Percentiles rank a stretch among this genome's conserved stretches.
Evolutionary conservation across 2,329 filamentous ascomycete species (phyloP).

Genomic region (Cercospora canescens): DNA sequence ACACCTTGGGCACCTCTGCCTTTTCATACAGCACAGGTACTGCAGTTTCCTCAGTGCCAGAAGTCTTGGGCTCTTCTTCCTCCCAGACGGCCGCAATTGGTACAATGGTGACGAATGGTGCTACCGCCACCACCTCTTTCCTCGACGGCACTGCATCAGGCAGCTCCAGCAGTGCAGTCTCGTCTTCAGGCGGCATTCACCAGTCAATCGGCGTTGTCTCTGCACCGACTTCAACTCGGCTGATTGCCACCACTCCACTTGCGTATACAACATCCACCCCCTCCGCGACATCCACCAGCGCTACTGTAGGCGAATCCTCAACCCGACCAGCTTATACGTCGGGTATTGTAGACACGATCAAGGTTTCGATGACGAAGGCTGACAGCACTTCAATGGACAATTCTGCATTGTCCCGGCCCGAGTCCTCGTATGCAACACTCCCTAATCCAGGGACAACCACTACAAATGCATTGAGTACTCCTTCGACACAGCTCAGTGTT

Average conservation of each 20-base stretch:
- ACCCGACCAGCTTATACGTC: neutral
- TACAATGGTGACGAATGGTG: neutral
- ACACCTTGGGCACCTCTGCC: neutral
- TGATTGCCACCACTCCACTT: neutral
- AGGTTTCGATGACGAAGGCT: neutral
- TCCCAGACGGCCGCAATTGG: neutral
- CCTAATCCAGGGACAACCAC: neutral
- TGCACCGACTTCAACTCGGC: neutral
- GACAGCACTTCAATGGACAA: neutral
- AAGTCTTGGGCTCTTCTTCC: neutral
- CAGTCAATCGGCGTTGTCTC: neutral
- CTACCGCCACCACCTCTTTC: neutral
- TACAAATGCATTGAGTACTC: neutral
- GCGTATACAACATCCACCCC: neutral
- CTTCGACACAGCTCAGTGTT: neutral
- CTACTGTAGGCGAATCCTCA: neutral
- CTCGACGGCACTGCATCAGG: neutral
- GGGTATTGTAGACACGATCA: neutral
- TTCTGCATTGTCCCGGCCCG: neutral
- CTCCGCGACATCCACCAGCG: neutral
- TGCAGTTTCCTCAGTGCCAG: neutral
- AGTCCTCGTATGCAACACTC: neutral
- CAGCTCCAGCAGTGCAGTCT: neutral
- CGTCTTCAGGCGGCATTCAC: neutral
- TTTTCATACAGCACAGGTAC: conserved; percentile 16